A percentile compares a stretch with the other conserved stretches of the same genome.
Evolutionary conservation across 1,139 yeast species (phyloP).

Genomic region (Yamadazyma friedrichii): DNA sequence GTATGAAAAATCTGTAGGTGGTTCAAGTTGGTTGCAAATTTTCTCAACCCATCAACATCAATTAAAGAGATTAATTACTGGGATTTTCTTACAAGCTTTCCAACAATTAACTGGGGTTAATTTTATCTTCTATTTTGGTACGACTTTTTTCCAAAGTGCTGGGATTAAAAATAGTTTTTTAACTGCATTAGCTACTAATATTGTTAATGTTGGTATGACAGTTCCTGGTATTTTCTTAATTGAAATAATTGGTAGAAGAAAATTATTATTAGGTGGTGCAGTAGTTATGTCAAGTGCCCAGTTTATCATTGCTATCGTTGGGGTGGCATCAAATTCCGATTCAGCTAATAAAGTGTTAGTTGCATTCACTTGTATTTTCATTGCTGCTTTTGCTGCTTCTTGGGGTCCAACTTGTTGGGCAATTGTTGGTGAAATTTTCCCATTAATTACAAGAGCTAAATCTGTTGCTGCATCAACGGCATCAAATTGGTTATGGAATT

Average conservation of each 20-base stretch:
- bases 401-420: constrained; percentile 83
- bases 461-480: constrained; percentile 68
- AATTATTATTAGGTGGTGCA: constrained; percentile 48
- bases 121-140: constrained; percentile 68
- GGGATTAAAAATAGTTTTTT: constrained; percentile 41
- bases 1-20: constrained; percentile 29
- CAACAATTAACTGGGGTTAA: constrained; percentile 76
- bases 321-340: constrained; percentile 40
- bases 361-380: constrained; percentile 64
- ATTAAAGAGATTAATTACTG: constrained; percentile 34
- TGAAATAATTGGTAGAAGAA: constrained; percentile 36
- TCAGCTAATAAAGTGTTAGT: constrained; percentile 56
- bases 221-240: constrained; percentile 36
- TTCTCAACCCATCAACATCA: constrained; percentile 34
- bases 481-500: constrained; percentile 72
- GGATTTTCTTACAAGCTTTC: constrained; percentile 42
- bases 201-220: constrained; percentile 37
- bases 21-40: constrained; percentile 30
- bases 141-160: constrained; percentile 58
- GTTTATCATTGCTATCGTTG: constrained; percentile 65
- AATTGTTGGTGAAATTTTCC: constrained; percentile 63
- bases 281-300: constrained; percentile 63
- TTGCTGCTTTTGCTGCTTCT: constrained; percentile 66
- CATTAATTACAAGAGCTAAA: constrained; percentile 65
- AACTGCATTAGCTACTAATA: constrained; percentile 32